phyloP scores from a whole-genome alignment of 768 basidiomycete species.

The Mycena galopus region DNA sequence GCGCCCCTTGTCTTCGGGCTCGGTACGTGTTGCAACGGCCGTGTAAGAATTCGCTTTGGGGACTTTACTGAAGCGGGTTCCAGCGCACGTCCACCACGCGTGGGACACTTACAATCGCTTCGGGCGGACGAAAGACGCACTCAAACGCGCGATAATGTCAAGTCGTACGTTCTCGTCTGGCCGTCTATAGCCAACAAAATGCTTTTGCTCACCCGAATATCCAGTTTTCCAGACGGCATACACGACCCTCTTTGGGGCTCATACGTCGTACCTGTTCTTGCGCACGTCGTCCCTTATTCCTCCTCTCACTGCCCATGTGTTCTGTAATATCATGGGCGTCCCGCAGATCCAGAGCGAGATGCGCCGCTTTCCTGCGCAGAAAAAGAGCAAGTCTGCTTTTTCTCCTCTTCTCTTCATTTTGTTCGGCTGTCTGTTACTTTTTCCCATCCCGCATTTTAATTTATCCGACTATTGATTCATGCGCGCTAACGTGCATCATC shows the following conservation, averaged over 20 bases:
- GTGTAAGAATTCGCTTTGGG: neutral
- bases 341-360: constrained; percentile 77
- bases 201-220: neutral
- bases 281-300: constrained; percentile 87
- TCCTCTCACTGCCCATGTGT: constrained; percentile 84
- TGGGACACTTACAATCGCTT: constrained; percentile 86
- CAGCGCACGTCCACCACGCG: constrained; percentile 94
- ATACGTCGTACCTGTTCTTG: constrained; percentile 87
- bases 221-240: constrained; percentile 90
- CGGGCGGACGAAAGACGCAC: constrained; percentile 76
- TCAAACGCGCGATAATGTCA: constrained; percentile 69
- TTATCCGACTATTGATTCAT: too few relatives aligned
- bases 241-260: constrained; percentile 94
- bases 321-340: constrained; percentile 96
- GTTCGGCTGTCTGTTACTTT: too few relatives aligned
- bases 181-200: neutral
- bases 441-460: too few relatives aligned
- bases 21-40: constrained; percentile 61
- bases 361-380: constrained; percentile 61
- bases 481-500: neutral
- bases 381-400: constrained; percentile 65
- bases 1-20: constrained; percentile 91
- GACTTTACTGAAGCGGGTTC: constrained; percentile 46
- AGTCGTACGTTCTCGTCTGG: constrained; percentile 57
- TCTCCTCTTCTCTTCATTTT: constrained; percentile 21